Percentiles rank a stretch among this genome's conserved stretches.
These are phyloP conservation scores for Chalciporus piperatus DNA, from an alignment of 768 basidiomycete genomes.

Conservation along the genomic window DNA sequence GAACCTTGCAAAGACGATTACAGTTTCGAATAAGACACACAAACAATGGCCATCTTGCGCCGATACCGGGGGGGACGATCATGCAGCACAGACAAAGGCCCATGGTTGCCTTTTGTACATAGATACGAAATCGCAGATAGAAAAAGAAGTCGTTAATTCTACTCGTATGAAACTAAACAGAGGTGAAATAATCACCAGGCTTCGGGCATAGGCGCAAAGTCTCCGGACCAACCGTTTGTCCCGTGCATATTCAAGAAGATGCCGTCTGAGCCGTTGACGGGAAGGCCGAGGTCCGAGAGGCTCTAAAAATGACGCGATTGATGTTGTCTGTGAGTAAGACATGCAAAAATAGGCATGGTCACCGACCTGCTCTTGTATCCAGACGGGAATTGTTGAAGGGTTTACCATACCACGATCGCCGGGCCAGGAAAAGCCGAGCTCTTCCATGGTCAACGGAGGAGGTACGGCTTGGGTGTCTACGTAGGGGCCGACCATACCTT, in stretches of 20 bases:
- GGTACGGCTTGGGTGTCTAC: constrained; percentile 51
- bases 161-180: constrained; percentile 16
- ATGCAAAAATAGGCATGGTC: not conserved
- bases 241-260: constrained; percentile 79
- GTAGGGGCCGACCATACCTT: constrained; percentile 57
- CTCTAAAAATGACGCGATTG: constrained; percentile 67
- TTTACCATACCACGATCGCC: constrained; percentile 63
- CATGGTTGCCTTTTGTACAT: constrained; percentile 20
- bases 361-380: constrained; percentile 88
- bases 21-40: not conserved
- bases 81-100: constrained; percentile 15
- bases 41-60: not conserved
- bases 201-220: constrained; percentile 75
- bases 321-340: not conserved
- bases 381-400: constrained; percentile 79
- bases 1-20: not conserved
- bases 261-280: constrained; percentile 88
- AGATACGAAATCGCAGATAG: constrained; percentile 13
- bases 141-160: constrained; percentile 23
- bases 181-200: constrained; percentile 60
- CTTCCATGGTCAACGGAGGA: constrained; percentile 78
- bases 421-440: constrained; percentile 78
- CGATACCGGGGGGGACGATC: constrained; percentile 6
- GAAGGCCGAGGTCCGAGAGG: constrained; percentile 84
- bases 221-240: constrained; percentile 71